Percentiles rank a stretch among this genome's conserved stretches.
phyloP scores from a whole-genome alignment of 768 basidiomycete species.

The Boletus rufocinnamomeus region DNA sequence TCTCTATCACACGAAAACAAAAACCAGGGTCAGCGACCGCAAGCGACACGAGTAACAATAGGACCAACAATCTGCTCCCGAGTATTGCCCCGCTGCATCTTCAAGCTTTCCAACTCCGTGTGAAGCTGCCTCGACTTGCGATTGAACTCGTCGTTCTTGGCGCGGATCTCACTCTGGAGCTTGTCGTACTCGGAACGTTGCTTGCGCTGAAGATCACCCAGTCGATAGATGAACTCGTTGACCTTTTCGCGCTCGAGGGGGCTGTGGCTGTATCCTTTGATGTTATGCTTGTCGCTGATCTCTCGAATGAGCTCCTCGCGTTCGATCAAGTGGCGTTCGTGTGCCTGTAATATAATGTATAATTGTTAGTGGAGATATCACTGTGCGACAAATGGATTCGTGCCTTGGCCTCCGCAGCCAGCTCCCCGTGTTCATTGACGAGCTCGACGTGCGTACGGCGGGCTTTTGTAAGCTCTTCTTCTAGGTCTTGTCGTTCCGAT shows the following conservation, averaged over 20 bases:
- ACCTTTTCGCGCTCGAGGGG: slow-evolving; percentile 74
- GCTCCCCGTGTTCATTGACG: slow-evolving; percentile 62
- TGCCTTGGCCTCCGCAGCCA: slow-evolving; percentile 76
- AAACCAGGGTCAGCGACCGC: not conserved
- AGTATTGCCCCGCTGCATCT: slow-evolving; percentile 51
- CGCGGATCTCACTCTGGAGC: slow-evolving; percentile 62
- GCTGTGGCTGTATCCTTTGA: slow-evolving; percentile 72
- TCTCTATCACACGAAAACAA: slow-evolving; percentile 32
- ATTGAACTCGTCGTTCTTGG: slow-evolving; percentile 67
- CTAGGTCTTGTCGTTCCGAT: slow-evolving; percentile 57
- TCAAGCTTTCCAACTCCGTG: slow-evolving; percentile 53
- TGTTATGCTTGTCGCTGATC: slow-evolving; percentile 63
- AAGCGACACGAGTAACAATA: not conserved
- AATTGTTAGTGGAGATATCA: not conserved
- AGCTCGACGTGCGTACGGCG: slow-evolving; percentile 57
- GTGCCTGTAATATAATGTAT: slow-evolving; percentile 49
- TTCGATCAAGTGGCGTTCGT: slow-evolving; percentile 65
- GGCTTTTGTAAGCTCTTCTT: slow-evolving; percentile 55
- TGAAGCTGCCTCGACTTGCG: slow-evolving; percentile 57
- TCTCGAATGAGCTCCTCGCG: slow-evolving; percentile 76
- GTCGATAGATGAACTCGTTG: slow-evolving; percentile 66
- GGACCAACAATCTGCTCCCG: slow-evolving; percentile 59
- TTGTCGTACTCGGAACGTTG: slow-evolving; percentile 66
- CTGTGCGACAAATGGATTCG: not conserved
- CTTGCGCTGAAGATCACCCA: slow-evolving; percentile 62